A percentile compares a stretch with the other conserved stretches of the same genome.
Conservation (phyloP, 441 rosid genomes). For the Adansonia gregorii region DNA sequence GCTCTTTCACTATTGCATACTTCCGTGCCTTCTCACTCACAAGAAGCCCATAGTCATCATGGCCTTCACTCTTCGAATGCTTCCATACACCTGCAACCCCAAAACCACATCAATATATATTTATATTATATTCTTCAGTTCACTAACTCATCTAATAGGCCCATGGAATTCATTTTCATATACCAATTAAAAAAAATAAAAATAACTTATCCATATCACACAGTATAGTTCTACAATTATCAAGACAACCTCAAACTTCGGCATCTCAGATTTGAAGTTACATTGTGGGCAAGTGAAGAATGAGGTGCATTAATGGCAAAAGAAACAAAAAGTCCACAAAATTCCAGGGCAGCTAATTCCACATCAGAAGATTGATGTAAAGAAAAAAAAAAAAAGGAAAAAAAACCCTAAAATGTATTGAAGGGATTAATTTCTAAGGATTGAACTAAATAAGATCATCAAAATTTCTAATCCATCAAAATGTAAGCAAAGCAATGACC, state of each 20-base stretch:
- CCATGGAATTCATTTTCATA: neutral
- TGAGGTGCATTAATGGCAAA: neutral
- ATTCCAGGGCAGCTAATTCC: neutral
- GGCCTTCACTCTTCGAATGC: constrained; percentile 90
- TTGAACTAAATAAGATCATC: neutral
- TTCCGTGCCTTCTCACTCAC: constrained; percentile 85
- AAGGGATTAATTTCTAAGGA: neutral
- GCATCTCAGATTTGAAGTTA: neutral
- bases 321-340: neutral
- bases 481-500: neutral
- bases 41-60: constrained; percentile 95
- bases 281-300: neutral
- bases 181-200: neutral
- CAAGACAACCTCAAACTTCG: too few species aligned
- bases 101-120: constrained; percentile 8
- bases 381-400: neutral
- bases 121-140: neutral
- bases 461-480: neutral
- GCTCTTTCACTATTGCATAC: constrained; percentile 86
- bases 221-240: neutral
- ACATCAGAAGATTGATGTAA: neutral
- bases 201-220: neutral
- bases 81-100: constrained; percentile 78
- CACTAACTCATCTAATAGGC: neutral
- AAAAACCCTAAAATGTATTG: neutral